phyloP scores from a whole-genome alignment of 257 asterid species.

The Gentiana straminea region DNA sequence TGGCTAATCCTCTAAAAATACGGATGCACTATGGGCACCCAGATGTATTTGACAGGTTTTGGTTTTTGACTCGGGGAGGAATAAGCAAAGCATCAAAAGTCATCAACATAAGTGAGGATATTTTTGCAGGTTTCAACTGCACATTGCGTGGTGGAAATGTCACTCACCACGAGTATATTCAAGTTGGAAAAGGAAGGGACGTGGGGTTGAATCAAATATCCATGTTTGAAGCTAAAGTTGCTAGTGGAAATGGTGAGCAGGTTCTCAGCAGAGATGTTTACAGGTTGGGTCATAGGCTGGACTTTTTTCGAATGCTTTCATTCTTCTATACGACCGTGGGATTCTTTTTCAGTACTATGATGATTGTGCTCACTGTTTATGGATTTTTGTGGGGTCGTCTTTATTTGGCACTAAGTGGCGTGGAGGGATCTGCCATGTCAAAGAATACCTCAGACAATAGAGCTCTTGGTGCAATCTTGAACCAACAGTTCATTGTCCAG shows the following conservation, averaged over 20 bases:
- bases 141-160: constrained; percentile 94
- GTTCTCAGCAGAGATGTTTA: constrained; percentile 89
- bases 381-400: constrained; percentile 98
- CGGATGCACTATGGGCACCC: constrained; percentile 99
- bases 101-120: constrained; percentile 95
- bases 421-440: constrained; percentile 54
- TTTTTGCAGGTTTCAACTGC: constrained; percentile 98
- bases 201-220: constrained; percentile 93
- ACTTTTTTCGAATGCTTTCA: constrained; percentile 97
- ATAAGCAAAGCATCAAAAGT: constrained; percentile 97
- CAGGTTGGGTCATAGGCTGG: constrained; percentile 94
- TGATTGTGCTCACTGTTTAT: constrained; percentile 87
- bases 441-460: constrained; percentile 41
- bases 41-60: constrained; percentile 95
- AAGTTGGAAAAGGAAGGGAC: constrained; percentile 99
- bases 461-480: constrained; percentile 93
- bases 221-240: constrained; percentile 98
- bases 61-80: constrained; percentile 99
- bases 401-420: constrained; percentile 91
- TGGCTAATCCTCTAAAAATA: constrained; percentile 93
- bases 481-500: constrained; percentile 95
- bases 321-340: constrained; percentile 96
- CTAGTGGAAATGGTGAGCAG: constrained; percentile 99
- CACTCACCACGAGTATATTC: constrained; percentile 96
- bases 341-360: constrained; percentile 90